Evolutionary conservation across 2,329 filamentous ascomycete species (phyloP).

Genomic region (Fusarium anthophilum): DNA sequence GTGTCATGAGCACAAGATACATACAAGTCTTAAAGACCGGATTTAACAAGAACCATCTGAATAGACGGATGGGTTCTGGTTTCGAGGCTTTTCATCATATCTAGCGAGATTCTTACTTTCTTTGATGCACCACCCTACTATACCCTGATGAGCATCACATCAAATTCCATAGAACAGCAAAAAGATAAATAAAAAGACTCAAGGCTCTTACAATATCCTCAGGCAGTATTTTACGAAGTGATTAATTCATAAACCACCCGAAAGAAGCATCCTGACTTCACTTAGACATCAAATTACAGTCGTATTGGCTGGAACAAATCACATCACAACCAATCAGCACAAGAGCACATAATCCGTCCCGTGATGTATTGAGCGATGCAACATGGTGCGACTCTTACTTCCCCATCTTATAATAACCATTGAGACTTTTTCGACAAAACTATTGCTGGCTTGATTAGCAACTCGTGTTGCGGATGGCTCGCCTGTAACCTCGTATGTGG

Average conservation of each 20-base stretch:
- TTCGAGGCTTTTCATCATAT: conserved; percentile 23
- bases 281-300: no score
- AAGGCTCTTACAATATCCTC: conserved; percentile 3
- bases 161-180: conserved; percentile 27
- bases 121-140: conserved; percentile 41
- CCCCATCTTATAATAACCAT: background rate
- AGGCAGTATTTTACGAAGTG: background rate
- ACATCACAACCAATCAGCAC: background rate
- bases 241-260: background rate
- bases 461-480: background rate
- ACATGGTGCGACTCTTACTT: background rate
- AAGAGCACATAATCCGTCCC: background rate
- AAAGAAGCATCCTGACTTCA: no score
- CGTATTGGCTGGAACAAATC: background rate
- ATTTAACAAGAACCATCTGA: conserved; percentile 21
- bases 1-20: conserved; percentile 9
- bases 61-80: conserved; percentile 25
- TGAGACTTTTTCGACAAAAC: background rate
- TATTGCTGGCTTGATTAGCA: background rate
- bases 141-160: conserved; percentile 47
- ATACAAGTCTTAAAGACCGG: conserved; percentile 4
- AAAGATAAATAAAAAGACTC: conserved; percentile 24
- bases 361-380: background rate
- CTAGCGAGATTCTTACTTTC: conserved; percentile 17
- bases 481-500: background rate